These are phyloP conservation scores for Puya raimondii DNA, from an alignment of 176 grass and related monocot species.

Conservation along the genomic window DNA sequence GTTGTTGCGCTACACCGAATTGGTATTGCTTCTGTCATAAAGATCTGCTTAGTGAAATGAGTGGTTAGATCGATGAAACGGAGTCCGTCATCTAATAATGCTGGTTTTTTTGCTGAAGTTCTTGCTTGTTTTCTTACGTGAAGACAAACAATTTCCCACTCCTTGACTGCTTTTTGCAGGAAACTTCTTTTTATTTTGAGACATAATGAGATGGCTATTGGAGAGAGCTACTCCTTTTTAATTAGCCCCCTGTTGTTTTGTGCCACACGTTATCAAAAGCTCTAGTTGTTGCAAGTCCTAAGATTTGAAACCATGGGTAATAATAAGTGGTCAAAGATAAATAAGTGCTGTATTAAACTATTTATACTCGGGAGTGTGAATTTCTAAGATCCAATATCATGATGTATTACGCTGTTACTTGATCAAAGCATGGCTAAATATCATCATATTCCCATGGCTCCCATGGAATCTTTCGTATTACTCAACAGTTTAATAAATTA, in stretches of 20 bases:
- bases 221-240: slow-evolving; percentile 30
- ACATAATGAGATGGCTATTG: slow-evolving; percentile 27
- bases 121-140: slow-evolving; percentile 9
- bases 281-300: neutral
- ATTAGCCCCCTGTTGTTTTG: slow-evolving; percentile 20
- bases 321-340: no score
- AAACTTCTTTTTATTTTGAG: slow-evolving; percentile 9
- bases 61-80: neutral
- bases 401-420: no score
- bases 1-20: slow-evolving; percentile 77
- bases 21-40: slow-evolving; percentile 75
- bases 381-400: no score
- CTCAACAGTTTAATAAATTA: no score
- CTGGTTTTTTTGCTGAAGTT: neutral
- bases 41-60: slow-evolving; percentile 91
- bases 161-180: slow-evolving; percentile 22
- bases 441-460: no score
- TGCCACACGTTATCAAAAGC: slow-evolving; percentile 3
- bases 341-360: no score
- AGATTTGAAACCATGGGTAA: no score
- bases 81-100: neutral
- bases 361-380: no score
- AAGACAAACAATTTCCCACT: slow-evolving; percentile 16
- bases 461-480: no score
- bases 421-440: no score